Conservation (phyloP, 345 rosid species). For the Acer negundo region DNA sequence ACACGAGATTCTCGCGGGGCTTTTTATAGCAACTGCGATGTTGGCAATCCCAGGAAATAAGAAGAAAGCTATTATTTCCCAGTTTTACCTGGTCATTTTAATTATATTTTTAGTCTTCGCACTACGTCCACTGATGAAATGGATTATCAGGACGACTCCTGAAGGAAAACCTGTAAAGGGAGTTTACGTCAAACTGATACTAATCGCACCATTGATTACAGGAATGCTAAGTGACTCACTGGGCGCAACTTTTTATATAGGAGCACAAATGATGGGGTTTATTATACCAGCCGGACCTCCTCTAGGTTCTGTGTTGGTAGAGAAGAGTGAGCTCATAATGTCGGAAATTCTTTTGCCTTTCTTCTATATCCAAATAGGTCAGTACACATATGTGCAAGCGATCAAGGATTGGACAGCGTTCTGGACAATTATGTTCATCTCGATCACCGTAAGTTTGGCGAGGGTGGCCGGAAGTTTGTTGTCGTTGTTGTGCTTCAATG, state of each 20-base stretch:
- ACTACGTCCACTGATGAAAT: constrained; percentile 7
- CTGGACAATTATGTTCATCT: neutral
- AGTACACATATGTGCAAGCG: neutral
- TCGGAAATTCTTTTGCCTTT: constrained; percentile 30
- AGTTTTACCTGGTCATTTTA: constrained; percentile 17
- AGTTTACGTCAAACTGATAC: neutral
- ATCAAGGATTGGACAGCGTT: neutral
- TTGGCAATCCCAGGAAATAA: too few species aligned
- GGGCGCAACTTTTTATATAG: neutral
- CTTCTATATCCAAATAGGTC: constrained; percentile 18
- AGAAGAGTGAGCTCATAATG: constrained; percentile 28
- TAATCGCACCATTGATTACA: constrained; percentile 9
- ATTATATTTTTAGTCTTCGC: neutral
- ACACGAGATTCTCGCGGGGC: too few species aligned
- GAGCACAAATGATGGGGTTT: constrained; percentile 24
- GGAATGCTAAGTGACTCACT: constrained; percentile 1
- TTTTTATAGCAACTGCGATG: too few species aligned
- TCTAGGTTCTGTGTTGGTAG: constrained; percentile 27
- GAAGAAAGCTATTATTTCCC: neutral
- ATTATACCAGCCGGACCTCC: constrained; percentile 35
- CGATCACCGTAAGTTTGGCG: neutral
- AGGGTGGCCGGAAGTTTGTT: constrained; percentile 21
- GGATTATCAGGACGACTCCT: constrained; percentile 18
- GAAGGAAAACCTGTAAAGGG: constrained; percentile 27
- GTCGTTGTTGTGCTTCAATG: neutral